Conservation (phyloP, 2,329 filamentous ascomycete genomes). For the Cercospora zeae-maydis region DNA sequence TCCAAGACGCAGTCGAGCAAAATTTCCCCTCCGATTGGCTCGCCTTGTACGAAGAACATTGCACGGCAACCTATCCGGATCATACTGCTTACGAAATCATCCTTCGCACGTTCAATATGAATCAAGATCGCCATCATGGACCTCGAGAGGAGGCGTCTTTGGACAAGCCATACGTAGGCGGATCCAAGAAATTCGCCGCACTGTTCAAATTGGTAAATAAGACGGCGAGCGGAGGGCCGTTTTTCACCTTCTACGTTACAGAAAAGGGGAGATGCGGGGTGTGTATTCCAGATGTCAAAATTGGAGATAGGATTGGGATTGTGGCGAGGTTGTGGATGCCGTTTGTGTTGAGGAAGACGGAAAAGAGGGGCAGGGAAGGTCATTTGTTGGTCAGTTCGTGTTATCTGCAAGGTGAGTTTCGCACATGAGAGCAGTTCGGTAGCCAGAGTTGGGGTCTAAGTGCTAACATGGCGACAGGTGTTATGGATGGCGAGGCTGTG, state of each 20-base stretch:
- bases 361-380: not conserved
- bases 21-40: constrained; percentile 7
- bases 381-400: not conserved
- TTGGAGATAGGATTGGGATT: constrained; percentile 3
- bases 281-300: not conserved
- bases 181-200: not conserved
- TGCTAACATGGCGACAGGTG: not conserved
- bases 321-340: constrained; percentile 6
- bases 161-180: not conserved
- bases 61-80: not conserved
- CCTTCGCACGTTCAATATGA: not conserved
- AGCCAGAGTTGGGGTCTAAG: no score
- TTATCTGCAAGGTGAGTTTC: constrained; percentile 10
- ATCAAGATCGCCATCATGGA: not conserved
- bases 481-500: constrained; percentile 7
- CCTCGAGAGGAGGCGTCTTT: not conserved
- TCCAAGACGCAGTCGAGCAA: not conserved
- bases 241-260: constrained; percentile 8
- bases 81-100: not conserved
- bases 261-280: constrained; percentile 4
- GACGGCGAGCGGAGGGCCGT: not conserved
- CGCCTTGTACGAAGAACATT: not conserved
- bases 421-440: not conserved
- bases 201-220: not conserved
- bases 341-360: constrained; percentile 1